Evolutionary conservation across 352 stramenopile genomes (phyloP).

Genomic region (Peronospora destructor): DNA sequence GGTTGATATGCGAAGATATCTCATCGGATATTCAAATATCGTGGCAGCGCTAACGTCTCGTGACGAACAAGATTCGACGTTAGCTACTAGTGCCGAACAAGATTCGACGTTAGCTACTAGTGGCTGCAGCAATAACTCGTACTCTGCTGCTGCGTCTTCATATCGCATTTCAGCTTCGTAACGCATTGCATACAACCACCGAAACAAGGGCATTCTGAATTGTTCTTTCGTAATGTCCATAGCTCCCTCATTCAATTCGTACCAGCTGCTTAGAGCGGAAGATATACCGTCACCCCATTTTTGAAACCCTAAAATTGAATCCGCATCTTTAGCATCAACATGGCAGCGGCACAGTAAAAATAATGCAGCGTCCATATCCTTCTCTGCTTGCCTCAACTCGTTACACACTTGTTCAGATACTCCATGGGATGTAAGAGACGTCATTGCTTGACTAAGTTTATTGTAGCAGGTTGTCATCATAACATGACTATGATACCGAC

Average conservation of each 20-base stretch:
- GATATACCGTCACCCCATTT: slow-evolving; percentile 36
- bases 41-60: not conserved
- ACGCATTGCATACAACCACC: slow-evolving; percentile 34
- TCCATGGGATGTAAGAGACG: slow-evolving; percentile 11
- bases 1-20: slow-evolving; percentile 31
- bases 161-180: slow-evolving; percentile 54
- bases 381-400: slow-evolving; percentile 31
- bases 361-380: slow-evolving; percentile 41
- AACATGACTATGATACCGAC: slow-evolving; percentile 39
- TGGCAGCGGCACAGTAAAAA: slow-evolving; percentile 38
- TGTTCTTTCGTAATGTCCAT: slow-evolving; percentile 10
- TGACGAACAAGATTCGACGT: not conserved
- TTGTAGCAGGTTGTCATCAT: slow-evolving; percentile 30
- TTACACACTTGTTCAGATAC: slow-evolving; percentile 10
- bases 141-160: slow-evolving; percentile 51
- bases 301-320: slow-evolving; percentile 44
- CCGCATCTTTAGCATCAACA: slow-evolving; percentile 45
- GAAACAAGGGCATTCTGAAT: slow-evolving; percentile 28
- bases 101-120: slow-evolving; percentile 11
- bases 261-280: slow-evolving; percentile 19
- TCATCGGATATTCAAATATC: slow-evolving; percentile 29
- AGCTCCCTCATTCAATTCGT: slow-evolving; percentile 12
- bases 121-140: slow-evolving; percentile 35
- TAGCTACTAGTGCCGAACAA: slow-evolving; percentile 14
- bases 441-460: slow-evolving; percentile 34